These are phyloP conservation scores for Cynara cardunculus DNA, from an alignment of 129 eudicot species.

Conservation along the genomic window DNA sequence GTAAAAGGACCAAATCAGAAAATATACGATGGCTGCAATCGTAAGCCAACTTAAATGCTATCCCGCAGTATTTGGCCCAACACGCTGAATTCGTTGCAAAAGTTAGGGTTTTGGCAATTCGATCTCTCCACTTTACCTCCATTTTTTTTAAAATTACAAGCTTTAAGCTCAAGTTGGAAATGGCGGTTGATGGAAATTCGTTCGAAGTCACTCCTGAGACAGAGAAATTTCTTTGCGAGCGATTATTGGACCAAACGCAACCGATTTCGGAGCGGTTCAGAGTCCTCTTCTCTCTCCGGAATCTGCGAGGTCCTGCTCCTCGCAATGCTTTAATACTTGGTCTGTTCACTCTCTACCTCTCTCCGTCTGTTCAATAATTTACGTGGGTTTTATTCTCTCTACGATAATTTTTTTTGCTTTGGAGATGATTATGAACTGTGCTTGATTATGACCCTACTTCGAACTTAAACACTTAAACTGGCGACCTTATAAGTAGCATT, in stretches of 20 bases:
- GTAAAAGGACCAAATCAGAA: conserved; percentile 14
- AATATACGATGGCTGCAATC: background rate
- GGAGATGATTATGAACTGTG: background rate
- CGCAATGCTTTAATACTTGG: conserved; percentile 75
- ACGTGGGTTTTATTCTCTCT: background rate
- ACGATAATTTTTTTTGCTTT: background rate
- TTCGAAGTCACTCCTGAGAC: conserved; percentile 59
- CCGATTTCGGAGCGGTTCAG: conserved; percentile 92
- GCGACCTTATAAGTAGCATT: background rate
- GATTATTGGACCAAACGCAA: conserved; percentile 66
- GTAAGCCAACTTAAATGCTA: conserved; percentile 5
- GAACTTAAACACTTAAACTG: background rate
- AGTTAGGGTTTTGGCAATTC: conserved; percentile 21
- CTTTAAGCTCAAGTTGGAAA: background rate
- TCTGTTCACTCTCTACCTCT: conserved; percentile 8
- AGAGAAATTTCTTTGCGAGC: conserved; percentile 64
- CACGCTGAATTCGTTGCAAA: background rate
- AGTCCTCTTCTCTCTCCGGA: conserved; percentile 82
- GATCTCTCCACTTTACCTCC: background rate
- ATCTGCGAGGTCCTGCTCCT: conserved; percentile 71
- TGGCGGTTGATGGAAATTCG: conserved; percentile 31
- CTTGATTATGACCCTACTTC: background rate
- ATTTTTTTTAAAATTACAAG: background rate
- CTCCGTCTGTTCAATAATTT: background rate
- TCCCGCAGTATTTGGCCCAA: background rate